Evolutionary conservation across 1,284 basidiomycete species (phyloP).

Genomic region (Boletus smithii): DNA sequence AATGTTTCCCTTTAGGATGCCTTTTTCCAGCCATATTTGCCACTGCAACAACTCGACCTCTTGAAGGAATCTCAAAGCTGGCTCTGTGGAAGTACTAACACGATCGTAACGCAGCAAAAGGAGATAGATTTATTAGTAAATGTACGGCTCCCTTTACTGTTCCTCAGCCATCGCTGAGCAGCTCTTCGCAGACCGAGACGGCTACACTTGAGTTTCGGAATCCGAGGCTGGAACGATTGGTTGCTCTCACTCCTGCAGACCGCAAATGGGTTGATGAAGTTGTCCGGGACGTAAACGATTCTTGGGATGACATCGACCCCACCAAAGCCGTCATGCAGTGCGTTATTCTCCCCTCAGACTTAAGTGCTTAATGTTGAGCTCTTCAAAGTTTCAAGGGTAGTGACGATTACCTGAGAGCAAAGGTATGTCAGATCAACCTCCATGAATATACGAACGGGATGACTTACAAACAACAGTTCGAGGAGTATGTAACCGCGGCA

Average conservation of each 20-base stretch:
- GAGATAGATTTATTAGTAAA: constrained; percentile 93
- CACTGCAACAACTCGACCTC: constrained; percentile 93
- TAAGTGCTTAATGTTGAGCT: constrained; percentile 3
- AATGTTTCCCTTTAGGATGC: constrained; percentile 55
- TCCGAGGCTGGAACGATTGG: constrained; percentile 72
- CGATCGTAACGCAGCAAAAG: constrained; percentile 91
- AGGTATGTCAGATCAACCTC: constrained; percentile 47
- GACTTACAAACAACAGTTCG: constrained; percentile 49
- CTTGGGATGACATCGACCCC: constrained; percentile 68
- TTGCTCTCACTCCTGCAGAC: constrained; percentile 86
- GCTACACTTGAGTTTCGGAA: constrained; percentile 84
- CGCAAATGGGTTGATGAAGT: constrained; percentile 92
- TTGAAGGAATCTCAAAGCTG: constrained; percentile 77
- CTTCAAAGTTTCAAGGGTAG: constrained; percentile 77
- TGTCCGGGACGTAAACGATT: constrained; percentile 78
- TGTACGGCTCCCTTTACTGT: constrained; percentile 38
- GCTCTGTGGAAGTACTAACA: constrained; percentile 93
- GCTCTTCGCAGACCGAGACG: constrained; percentile 68
- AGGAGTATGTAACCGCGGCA: constrained; percentile 81
- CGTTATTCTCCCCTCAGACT: constrained; percentile 29
- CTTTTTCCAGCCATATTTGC: constrained; percentile 98
- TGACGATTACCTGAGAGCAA: constrained; percentile 86
- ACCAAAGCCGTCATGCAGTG: constrained; percentile 62
- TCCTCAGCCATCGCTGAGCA: neutral
- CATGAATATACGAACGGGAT: neutral